Percentiles rank a stretch among this genome's conserved stretches.
Conservation (phyloP, 108 stramenopile genomes). For the Hondaea fermentalgiana region DNA sequence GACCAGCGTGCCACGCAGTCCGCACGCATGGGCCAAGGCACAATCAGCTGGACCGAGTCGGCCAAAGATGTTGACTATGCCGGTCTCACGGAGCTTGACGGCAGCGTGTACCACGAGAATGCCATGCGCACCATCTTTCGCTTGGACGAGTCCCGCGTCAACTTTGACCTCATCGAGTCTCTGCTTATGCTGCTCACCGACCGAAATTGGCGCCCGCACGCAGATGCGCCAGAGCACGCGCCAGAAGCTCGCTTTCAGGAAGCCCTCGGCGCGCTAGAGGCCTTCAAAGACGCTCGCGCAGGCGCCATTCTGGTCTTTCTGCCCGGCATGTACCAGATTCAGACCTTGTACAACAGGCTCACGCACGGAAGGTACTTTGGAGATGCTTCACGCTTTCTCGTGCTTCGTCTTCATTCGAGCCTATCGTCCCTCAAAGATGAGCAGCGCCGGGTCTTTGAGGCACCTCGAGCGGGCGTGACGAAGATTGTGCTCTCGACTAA, state of each 20-base stretch:
- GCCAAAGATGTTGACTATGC: neutral
- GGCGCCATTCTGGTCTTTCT: conserved; percentile 76
- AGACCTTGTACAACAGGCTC: neutral
- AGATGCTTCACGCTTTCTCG: conserved; percentile 33
- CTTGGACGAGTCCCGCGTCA: neutral
- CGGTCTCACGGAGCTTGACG: neutral
- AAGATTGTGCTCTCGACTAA: conserved; percentile 90
- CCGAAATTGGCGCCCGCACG: neutral
- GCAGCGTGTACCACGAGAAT: neutral
- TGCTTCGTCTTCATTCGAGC: conserved; percentile 63
- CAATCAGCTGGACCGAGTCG: neutral
- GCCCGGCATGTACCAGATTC: conserved; percentile 82
- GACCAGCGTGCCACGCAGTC: neutral
- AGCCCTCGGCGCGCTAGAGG: neutral
- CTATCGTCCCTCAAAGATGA: conserved; percentile 53
- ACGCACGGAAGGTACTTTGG: neutral
- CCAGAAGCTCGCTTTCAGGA: neutral
- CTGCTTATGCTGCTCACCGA: conserved; percentile 53
- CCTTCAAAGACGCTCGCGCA: conserved; percentile 30
- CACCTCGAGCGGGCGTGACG: conserved; percentile 51
- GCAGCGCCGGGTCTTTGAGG: conserved; percentile 68
- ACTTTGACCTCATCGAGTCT: conserved; percentile 59
- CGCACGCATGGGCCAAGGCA: neutral
- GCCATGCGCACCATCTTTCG: neutral
- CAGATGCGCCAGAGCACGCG: neutral